A percentile compares a stretch with the other conserved stretches of the same genome.
Evolutionary conservation across 495 filamentous ascomycete species (phyloP).

Genomic region (Hypoxylon lenormandii): DNA sequence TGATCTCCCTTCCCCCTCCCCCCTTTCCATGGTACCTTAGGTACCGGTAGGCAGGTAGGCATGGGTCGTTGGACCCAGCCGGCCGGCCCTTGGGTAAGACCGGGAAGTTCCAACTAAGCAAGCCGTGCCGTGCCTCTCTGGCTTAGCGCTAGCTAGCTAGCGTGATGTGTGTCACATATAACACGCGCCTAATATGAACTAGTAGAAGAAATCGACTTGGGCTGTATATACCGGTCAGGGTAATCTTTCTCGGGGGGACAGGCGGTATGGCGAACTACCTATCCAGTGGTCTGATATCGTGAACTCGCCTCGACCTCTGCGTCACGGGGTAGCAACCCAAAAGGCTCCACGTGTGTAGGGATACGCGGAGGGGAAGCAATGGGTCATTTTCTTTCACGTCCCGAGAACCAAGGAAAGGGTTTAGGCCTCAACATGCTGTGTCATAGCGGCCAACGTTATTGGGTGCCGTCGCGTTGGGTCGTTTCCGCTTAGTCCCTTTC

Average conservation of each 20-base stretch:
- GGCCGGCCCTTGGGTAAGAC: too few relatives aligned
- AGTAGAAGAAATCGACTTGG: background rate
- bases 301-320: background rate
- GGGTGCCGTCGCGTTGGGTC: slow-evolving; percentile 38
- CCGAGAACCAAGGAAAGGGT: slow-evolving; percentile 16
- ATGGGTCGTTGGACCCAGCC: too few relatives aligned
- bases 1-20: too few relatives aligned
- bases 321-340: background rate
- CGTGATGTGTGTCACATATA: slow-evolving; percentile 12
- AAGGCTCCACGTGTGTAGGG: slow-evolving; percentile 26
- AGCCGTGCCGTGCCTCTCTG: background rate
- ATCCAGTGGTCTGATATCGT: slow-evolving; percentile 8
- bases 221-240: slow-evolving; percentile 1
- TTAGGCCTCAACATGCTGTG: slow-evolving; percentile 4
- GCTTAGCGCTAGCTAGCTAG: background rate
- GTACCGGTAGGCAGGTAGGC: too few relatives aligned
- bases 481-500: slow-evolving; percentile 14
- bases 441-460: slow-evolving; percentile 18
- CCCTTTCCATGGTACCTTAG: too few relatives aligned
- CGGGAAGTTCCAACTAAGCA: too few relatives aligned
- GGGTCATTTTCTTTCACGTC: slow-evolving; percentile 18
- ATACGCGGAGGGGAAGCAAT: slow-evolving; percentile 15
- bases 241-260: too few relatives aligned
- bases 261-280: background rate
- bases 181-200: background rate